These are phyloP conservation scores for Penicillium salamii DNA, from an alignment of 495 filamentous ascomycete species.

Conservation along the genomic window DNA sequence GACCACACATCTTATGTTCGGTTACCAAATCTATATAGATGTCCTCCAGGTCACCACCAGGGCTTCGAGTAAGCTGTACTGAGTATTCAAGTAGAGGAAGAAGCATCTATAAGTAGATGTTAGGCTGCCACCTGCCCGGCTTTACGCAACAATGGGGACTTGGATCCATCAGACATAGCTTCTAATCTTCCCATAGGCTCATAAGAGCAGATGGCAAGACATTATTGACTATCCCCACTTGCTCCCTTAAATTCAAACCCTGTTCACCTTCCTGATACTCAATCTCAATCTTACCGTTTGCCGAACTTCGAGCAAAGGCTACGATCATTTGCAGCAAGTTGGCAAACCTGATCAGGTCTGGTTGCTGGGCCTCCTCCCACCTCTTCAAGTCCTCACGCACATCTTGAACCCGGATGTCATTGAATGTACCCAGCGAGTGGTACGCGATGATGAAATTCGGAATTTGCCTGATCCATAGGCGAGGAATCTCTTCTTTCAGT, in stretches of 20 bases:
- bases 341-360: constrained; percentile 23
- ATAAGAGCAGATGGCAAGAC: constrained; percentile 9
- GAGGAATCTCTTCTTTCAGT: constrained; percentile 46
- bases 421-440: constrained; percentile 53
- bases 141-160: no score
- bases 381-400: constrained; percentile 40
- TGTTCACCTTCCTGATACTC: constrained; percentile 24
- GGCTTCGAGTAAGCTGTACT: no score
- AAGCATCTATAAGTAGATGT: no score
- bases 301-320: constrained; percentile 29
- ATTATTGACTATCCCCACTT: constrained; percentile 18
- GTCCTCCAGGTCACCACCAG: no score
- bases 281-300: constrained; percentile 43
- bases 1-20: no score
- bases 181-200: neutral
- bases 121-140: no score
- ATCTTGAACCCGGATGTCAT: constrained; percentile 47
- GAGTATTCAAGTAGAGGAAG: no score
- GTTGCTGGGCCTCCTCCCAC: constrained; percentile 52
- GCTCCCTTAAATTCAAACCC: constrained; percentile 44
- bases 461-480: constrained; percentile 61
- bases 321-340: constrained; percentile 40
- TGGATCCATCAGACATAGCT: no score
- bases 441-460: constrained; percentile 61
- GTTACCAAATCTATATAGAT: no score